Base-by-base conservation (phyloP, 176 grass and related monocot genomes). In the Oryza meyeriana region DNA sequence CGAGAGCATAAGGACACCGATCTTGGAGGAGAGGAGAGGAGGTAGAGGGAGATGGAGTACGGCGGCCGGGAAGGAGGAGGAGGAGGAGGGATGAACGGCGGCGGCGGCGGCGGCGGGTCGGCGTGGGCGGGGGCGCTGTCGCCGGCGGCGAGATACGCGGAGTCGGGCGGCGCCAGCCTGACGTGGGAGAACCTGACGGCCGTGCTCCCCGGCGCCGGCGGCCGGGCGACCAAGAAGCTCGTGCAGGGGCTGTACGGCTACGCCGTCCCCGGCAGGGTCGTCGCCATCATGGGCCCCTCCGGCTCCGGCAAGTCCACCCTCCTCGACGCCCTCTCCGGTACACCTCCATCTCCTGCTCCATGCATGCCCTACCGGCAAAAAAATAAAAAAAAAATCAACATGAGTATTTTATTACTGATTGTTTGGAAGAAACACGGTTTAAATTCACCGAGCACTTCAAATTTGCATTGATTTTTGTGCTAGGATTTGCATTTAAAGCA, bases 251-350 rank as follows among this genome's bases (percentile, higher is more conserved):
- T 99, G 29, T 95, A 74, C 77, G 93, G 96, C 30, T 99, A 90
- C 71, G 96, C 93, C 16, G 87, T 90, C 58, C 96, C 96, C n/a
- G 91, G 96, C 28, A 89, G 96, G 79, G 78, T 99, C 45, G 75
- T 99, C 82, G 91, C 88, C n/a, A 91, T 99, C 82, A 91, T 99
- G 93, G 96, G 96, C 64, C 96, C 96, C 0, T 99, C 96, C 36
- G 96, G 96, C 57, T 91, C 96, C 79, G 93, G 96, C 90, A 99
- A 99, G 83, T 99, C 96, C 64, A 99, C 96, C 12, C 90, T 99
- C 61, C 96, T 99, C 45, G 96, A 99, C 84, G 93, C 96, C 4
- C 84, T 98, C 58, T 87, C 95, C 79, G 94, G 94, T 97, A 52
- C 9, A 33, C 17, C 12, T 75, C 77, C 72, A 22, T 72, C 38